Base-by-base conservation (phyloP, 1,139 yeast genomes). In the Chernovozyma aurita region DNA sequence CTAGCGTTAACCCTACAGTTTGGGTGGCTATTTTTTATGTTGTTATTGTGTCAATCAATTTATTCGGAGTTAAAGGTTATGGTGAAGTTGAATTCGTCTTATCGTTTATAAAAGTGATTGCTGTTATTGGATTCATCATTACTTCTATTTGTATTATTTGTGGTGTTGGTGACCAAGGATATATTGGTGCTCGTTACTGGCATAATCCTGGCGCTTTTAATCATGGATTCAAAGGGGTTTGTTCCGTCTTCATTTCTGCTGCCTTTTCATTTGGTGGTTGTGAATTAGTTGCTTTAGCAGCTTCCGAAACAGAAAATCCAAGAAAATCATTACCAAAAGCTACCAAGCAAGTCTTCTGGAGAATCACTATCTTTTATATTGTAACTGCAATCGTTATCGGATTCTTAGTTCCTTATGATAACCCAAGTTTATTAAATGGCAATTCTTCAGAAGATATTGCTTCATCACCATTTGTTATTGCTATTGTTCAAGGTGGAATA, bases 211-310 rank as follows among this genome's bases (percentile, higher is more conserved):
- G 73, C 8, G 54, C 86, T 1, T 69, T 69, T 70, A 63, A 73
- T 66, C 41, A 64, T 54, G 74, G 76, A 66, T 40, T 85, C 76
- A 86, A 87, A 55, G 96, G 96, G 47, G 78, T 86, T 21, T 77
- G 87, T 50, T 67, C 85, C n/a, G 84, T 84, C 24, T 84, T 88
- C 50, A 87, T 88, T 35, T 76, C 82, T 24, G 94, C 95, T 20
- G 94, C 95, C 5, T 88, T 86, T 60, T 79, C 95, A 4, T 83
- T 85, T 51, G 88, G 90, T 37, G 94, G 94, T 49, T 77, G 84
- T 36, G 95, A 85, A 61, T 58, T 71, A 52, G 83, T 83, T 40
- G 94, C 94, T 37, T 66, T 87, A 45, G 88, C 95, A 15, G 88
- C 95, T 26, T 87, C 94, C 15, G 95, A 87, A 61, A 78, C 95